These are phyloP conservation scores for Breviolum minutum DNA, from an alignment of 73 alveolate genomes.

Conservation along the genomic window DNA sequence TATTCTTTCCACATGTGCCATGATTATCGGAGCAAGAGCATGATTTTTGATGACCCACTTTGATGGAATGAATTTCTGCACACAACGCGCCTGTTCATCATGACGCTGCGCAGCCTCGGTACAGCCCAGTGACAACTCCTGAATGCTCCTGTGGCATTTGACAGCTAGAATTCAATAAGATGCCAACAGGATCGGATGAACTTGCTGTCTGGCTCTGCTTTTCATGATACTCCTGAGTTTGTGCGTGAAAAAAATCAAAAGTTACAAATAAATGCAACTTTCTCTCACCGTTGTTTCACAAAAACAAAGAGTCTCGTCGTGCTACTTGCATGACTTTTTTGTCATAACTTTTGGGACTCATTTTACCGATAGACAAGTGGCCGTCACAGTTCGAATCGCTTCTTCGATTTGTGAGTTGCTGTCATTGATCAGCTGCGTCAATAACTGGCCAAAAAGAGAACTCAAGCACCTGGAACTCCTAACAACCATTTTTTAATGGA, in stretches of 20 bases:
- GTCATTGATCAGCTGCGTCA: constrained; percentile 93
- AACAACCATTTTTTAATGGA: too few relatives aligned
- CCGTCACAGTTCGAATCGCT: constrained; percentile 77
- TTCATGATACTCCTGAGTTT: constrained; percentile 44
- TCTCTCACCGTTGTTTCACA: background rate
- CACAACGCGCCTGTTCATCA: constrained; percentile 42
- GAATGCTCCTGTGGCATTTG: background rate
- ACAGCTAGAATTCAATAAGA: background rate
- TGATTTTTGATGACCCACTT: background rate
- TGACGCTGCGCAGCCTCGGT: constrained; percentile 51
- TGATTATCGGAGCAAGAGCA: too few relatives aligned
- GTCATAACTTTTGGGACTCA: too few relatives aligned
- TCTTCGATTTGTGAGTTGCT: constrained; percentile 92
- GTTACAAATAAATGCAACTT: too few relatives aligned
- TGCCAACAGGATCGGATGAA: constrained; percentile 23
- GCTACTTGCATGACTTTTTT: background rate
- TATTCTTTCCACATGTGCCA: background rate
- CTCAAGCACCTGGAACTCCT: too few relatives aligned
- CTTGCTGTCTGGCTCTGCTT: constrained; percentile 43
- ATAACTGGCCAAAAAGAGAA: constrained; percentile 30
- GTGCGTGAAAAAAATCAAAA: too few relatives aligned
- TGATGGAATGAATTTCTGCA: background rate
- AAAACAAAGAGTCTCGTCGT: background rate
- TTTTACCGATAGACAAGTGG: background rate
- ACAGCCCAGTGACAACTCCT: background rate